Evolutionary conservation across 345 rosid genomes (phyloP).

Genomic region (Mercurialis annua): DNA sequence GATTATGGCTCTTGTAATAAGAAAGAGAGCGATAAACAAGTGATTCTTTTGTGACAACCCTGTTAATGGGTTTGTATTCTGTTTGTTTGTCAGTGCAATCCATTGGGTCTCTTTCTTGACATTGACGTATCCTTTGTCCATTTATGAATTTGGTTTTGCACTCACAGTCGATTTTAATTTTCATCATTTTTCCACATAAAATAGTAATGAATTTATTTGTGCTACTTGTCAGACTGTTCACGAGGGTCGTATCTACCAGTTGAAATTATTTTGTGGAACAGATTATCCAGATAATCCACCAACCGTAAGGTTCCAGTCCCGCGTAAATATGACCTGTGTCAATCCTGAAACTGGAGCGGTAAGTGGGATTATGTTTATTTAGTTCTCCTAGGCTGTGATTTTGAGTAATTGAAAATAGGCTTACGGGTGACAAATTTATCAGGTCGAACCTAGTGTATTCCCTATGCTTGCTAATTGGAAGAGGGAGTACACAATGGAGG

Average conservation of each 20-base stretch:
- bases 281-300: conserved; percentile 82
- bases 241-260: conserved; percentile 79
- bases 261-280: conserved; percentile 66
- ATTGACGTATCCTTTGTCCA: background rate
- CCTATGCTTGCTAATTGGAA: conserved; percentile 75
- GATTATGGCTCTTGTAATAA: background rate
- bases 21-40: too few species aligned
- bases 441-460: conserved; percentile 71
- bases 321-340: conserved; percentile 74
- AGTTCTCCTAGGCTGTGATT: conserved; percentile 1
- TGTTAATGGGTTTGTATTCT: background rate
- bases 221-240: conserved; percentile 61
- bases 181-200: conserved; percentile 1
- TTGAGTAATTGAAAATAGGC: conserved; percentile 4
- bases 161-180: conserved; percentile 1
- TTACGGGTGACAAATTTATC: conserved; percentile 17
- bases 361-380: conserved; percentile 17
- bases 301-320: conserved; percentile 65
- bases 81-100: background rate
- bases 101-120: background rate
- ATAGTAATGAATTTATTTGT: conserved; percentile 10
- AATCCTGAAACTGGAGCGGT: conserved; percentile 74
- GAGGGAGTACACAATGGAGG: conserved; percentile 73
- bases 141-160: background rate
- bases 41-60: too few species aligned